These are phyloP conservation scores for Eutrema heterophyllum DNA, from an alignment of 345 rosid species.

Conservation along the genomic window DNA sequence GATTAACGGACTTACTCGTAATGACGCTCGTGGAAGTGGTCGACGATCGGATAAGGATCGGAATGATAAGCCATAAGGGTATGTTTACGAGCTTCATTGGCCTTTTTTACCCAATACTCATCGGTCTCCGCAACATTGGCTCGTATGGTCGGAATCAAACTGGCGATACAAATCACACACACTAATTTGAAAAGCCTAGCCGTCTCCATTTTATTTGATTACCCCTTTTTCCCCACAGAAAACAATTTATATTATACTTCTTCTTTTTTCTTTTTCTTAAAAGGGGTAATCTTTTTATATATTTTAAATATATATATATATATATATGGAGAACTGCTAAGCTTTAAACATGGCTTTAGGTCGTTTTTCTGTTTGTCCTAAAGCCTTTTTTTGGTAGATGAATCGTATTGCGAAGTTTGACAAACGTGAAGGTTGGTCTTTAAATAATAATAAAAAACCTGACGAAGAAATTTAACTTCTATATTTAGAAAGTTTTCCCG, in stretches of 20 bases:
- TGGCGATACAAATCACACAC: conserved; percentile 33
- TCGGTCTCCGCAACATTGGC: conserved; percentile 46
- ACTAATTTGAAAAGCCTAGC: conserved; percentile 26
- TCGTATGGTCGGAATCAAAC: conserved; percentile 25
- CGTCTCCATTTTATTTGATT: conserved; percentile 29
- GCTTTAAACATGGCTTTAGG: conserved; percentile 28
- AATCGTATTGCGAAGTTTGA: conserved; percentile 31
- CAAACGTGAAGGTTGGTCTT: conserved; percentile 14
- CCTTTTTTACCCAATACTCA: conserved; percentile 49
- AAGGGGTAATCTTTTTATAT: conserved; percentile 23
- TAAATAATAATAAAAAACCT: conserved; percentile 10
- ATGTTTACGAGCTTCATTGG: conserved; percentile 32
- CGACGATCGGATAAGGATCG: conserved; percentile 45
- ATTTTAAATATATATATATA: neutral
- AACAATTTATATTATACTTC: neutral
- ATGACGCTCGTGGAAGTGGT: conserved; percentile 35
- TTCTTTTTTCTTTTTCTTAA: neutral
- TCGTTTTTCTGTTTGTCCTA: conserved; percentile 22
- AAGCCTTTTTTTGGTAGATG: conserved; percentile 11
- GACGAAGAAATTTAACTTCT: neutral
- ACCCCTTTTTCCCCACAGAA: conserved; percentile 6
- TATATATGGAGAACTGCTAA: conserved; percentile 26
- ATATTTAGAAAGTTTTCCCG: conserved; percentile 26
- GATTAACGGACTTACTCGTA: conserved; percentile 18
- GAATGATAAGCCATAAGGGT: conserved; percentile 36